phyloP scores from a whole-genome alignment of 2,329 filamentous ascomycete genomes.

The Cryphonectria naterciae region DNA sequence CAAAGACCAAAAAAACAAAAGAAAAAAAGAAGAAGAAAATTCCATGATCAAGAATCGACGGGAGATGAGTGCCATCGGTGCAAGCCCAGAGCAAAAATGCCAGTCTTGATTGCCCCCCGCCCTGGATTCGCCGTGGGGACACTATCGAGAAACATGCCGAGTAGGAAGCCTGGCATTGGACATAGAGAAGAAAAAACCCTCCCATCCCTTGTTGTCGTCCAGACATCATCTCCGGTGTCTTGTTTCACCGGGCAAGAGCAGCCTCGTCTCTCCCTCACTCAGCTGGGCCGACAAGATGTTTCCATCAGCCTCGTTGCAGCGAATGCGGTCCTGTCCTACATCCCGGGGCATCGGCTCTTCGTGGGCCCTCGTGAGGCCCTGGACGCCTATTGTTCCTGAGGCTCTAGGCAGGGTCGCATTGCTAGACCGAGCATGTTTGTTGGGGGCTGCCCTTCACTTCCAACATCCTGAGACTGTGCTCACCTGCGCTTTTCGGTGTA shows the following conservation, averaged over 20 bases:
- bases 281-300: background rate
- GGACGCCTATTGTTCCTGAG: slow-evolving; percentile 13
- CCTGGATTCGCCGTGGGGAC: background rate
- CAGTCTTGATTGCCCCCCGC: background rate
- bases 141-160: background rate
- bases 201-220: background rate
- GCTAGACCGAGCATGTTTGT: background rate
- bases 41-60: background rate
- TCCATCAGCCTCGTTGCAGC: slow-evolving; percentile 7
- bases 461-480: background rate
- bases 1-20: background rate
- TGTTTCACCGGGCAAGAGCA: background rate
- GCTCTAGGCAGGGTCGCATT: slow-evolving; percentile 4
- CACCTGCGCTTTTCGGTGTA: slow-evolving; percentile 11
- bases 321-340: slow-evolving; percentile 4
- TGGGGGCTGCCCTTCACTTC: background rate
- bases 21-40: too few relatives aligned
- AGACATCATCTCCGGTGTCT: slow-evolving; percentile 1
- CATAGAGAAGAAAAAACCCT: background rate
- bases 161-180: background rate
- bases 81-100: background rate
- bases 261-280: slow-evolving; percentile 11
- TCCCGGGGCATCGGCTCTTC: slow-evolving; percentile 2
- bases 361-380: background rate
- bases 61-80: background rate